Base-by-base conservation (phyloP, 2,329 filamentous ascomycete species). In the Monascus ruber region DNA sequence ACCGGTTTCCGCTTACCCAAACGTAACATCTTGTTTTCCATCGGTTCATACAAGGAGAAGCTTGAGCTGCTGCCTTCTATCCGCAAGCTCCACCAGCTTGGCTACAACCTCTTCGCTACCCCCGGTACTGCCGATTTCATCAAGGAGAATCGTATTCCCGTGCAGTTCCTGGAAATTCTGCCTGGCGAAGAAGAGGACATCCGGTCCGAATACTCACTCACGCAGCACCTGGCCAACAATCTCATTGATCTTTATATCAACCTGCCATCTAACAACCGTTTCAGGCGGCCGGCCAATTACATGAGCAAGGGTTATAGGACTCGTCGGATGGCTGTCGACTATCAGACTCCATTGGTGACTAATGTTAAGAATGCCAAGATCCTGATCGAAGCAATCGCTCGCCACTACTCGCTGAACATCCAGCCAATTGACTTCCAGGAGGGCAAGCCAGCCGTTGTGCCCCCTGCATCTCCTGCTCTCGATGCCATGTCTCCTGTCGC, bases 301-400 rank as follows among this genome's bases (percentile, higher is more conserved):
- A 93, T 98, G 82, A 93, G 85, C 65, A 91, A 91, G 69, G 91
- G 91, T 44, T 98, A 98, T 69, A 83, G 85, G 57, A 96, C 91
- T 40, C 80, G 91, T 62, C 81, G 91, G 63, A 95, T 98, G 88
- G 91, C 91, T 29, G 91, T 98, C 33, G 91, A 95, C 65, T 85
- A 95, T 68, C 89, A 96, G 68, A 94, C 91, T 39, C 91, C 91
- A 42, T 71, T 98, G 44, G 89, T 98, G 11, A 98, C 91, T 40
- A 98, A 98, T 55, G 91, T 98, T 63, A 98, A 98, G 76, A 96
- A 95, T 59, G 91, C 91, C 43, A 98, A 96, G 74, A 85, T 98
- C 43, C 69, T 98, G 37, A 82, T 98, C 38, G 91, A 98, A 68
- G 91, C 89, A 24, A 85, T 98, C 48, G 81, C 87, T 41, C 81